Conservation (phyloP, 2,329 filamentous ascomycete species). For the Colletotrichum cuscutae region DNA sequence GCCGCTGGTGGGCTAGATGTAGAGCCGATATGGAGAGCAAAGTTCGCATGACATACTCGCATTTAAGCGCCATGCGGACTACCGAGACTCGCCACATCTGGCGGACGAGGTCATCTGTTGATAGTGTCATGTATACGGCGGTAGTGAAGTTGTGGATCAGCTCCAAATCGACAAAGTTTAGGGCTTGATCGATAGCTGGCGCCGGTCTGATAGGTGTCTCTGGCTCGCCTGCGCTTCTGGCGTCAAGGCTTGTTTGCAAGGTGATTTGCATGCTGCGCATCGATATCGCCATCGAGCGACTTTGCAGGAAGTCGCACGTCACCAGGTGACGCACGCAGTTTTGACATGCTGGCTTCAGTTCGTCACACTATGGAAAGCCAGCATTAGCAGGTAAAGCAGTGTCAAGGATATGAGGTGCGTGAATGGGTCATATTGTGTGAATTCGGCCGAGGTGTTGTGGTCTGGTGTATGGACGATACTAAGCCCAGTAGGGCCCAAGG, state of each 20-base stretch:
- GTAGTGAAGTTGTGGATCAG: conserved; percentile 64
- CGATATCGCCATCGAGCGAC: background rate
- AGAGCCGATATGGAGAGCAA: conserved; percentile 61
- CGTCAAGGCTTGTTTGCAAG: background rate
- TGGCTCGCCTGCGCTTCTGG: background rate
- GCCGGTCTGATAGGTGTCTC: background rate
- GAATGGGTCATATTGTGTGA: background rate
- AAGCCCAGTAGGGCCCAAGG: too few species aligned
- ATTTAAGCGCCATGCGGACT: conserved; percentile 56
- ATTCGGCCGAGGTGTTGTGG: background rate
- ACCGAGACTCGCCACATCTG: conserved; percentile 59
- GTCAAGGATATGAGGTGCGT: background rate
- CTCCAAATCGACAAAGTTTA: conserved; percentile 59
- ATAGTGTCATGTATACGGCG: conserved; percentile 58
- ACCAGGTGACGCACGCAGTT: conserved; percentile 42
- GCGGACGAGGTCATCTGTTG: conserved; percentile 51
- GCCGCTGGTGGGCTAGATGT: conserved; percentile 56
- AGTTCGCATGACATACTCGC: conserved; percentile 59
- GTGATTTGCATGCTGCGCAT: conserved; percentile 7
- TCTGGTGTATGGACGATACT: too few species aligned
- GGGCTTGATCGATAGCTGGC: conserved; percentile 35
- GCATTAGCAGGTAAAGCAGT: background rate
- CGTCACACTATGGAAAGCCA: conserved; percentile 37
- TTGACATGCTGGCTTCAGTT: conserved; percentile 40
- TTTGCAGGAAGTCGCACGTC: conserved; percentile 39